Base-by-base conservation (phyloP, 345 rosid species). In the Populus nigra region DNA sequence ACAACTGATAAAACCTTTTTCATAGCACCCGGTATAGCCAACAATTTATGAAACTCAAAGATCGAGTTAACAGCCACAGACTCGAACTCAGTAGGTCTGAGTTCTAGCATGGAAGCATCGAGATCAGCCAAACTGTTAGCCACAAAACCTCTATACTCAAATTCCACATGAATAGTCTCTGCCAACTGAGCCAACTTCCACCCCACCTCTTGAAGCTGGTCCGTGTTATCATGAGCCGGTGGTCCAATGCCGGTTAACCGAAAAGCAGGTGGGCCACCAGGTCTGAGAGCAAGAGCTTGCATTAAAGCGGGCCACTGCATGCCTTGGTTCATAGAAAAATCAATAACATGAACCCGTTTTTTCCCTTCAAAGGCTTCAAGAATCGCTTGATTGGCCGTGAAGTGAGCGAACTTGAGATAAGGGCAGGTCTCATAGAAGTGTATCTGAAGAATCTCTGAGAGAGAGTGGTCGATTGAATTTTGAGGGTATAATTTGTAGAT, bases 271-370 rank as follows among this genome's bases (percentile, higher is more conserved):
- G 98, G 92, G 2, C 95, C 98, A 2, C 93, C 97, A 17, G 88
- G 92, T 25, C 98, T 68, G 11, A 82, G 31, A 17, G 98, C 97
- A 4, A 93, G 83, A 8, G 98, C 98, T 72, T 92, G 97, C 92
- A 93, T 89, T 66, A 93, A 83, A 7, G 93, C 97, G 5, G 98
- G 94, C 98, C 97, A 93, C 81, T 93, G 98, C 82, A 90, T 85
- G 5, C 98, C 94, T 27, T 89, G 92, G 31, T 84, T 90, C 88
- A 92, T 88, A 16, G 90, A 84, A 66, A 93, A 90, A 84, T 93
- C 94, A 27, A 93, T 87, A 1, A 90, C 94, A 20, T 93, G 96
- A 22, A 92, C 97, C 0, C 91, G 76, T 15, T 83, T 82, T 55
- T 88, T 88, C 4, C 90, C 90, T 67, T 84, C 87, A 50, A 92